A percentile compares a stretch with the other conserved stretches of the same genome.
phyloP scores from a whole-genome alignment of 257 asterid species.

The Hygrophila difformis region DNA sequence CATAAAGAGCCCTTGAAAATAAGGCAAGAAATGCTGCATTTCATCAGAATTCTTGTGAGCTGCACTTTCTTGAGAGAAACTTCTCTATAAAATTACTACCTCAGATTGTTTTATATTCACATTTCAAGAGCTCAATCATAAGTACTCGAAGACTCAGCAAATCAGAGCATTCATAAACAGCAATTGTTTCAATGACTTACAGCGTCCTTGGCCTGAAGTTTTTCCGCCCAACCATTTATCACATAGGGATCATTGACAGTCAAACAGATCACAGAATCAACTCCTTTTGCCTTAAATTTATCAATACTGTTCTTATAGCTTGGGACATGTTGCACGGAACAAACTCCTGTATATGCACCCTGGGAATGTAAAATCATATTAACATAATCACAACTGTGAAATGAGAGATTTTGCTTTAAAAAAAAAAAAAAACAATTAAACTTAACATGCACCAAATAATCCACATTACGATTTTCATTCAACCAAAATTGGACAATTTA shows the following conservation, averaged over 20 bases:
- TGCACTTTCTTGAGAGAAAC: too few species aligned
- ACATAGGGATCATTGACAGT: slow-evolving; percentile 87
- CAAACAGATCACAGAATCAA: slow-evolving; percentile 85
- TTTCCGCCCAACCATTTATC: slow-evolving; percentile 91
- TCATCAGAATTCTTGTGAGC: too few species aligned
- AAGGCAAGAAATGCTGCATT: too few species aligned
- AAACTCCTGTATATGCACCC: slow-evolving; percentile 98
- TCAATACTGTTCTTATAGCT: slow-evolving; percentile 74
- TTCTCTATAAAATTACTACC: too few species aligned
- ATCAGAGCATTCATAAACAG: too few species aligned
- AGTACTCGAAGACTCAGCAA: too few species aligned
- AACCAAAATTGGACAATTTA: too few species aligned
- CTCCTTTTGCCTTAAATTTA: slow-evolving; percentile 79
- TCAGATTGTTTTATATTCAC: too few species aligned
- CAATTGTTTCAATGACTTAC: slow-evolving; percentile 36
- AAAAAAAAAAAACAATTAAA: too few species aligned
- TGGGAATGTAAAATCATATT: slow-evolving; percentile 14
- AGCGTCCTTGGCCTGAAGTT: slow-evolving; percentile 71
- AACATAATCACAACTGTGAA: neutral
- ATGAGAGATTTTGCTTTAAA: neutral
- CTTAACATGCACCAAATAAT: neutral
- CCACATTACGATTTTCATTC: neutral
- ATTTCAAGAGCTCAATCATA: too few species aligned
- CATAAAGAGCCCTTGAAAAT: too few species aligned
- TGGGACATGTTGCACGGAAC: slow-evolving; percentile 86